phyloP scores from a whole-genome alignment of 2,329 filamentous ascomycete genomes.

The Fusarium dlaminii region DNA sequence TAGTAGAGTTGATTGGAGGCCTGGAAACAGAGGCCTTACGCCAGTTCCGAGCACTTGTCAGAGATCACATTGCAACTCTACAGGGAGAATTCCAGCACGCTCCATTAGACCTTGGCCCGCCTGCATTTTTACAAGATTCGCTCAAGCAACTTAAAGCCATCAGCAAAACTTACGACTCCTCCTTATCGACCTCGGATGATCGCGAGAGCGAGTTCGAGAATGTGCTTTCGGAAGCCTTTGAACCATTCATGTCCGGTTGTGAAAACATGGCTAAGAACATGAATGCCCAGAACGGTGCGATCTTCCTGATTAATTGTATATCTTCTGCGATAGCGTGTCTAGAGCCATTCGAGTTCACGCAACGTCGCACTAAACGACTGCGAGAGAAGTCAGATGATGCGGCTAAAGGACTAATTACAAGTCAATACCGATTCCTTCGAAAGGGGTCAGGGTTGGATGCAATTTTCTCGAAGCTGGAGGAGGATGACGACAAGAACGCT shows the following conservation, averaged over 20 bases:
- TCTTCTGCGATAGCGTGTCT: conserved; percentile 66
- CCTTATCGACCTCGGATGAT: conserved; percentile 68
- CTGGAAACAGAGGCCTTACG: conserved; percentile 81
- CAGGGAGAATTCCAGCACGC: conserved; percentile 77
- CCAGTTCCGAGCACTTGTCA: conserved; percentile 83
- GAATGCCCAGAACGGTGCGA: conserved; percentile 65
- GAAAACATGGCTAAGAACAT: conserved; percentile 73
- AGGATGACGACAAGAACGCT: conserved; percentile 44
- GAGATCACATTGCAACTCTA: conserved; percentile 79
- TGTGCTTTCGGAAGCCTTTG: conserved; percentile 80
- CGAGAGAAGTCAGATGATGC: conserved; percentile 65
- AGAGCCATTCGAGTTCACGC: conserved; percentile 70
- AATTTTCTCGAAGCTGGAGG: conserved; percentile 67
- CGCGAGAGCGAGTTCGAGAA: conserved; percentile 76
- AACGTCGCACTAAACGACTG: conserved; percentile 63
- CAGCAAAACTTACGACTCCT: conserved; percentile 88
- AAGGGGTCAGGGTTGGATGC: conserved; percentile 76
- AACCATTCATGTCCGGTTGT: conserved; percentile 85
- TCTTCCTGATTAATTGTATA: conserved; percentile 80
- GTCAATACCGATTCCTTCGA: conserved; percentile 78
- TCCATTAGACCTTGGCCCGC: conserved; percentile 78
- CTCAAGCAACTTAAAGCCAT: conserved; percentile 80
- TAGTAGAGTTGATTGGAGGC: conserved; percentile 73
- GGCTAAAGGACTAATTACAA: conserved; percentile 67
- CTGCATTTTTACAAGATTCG: conserved; percentile 82